Evolutionary conservation across 2,329 filamentous ascomycete species (phyloP).

Genomic region (Colletotrichum godetiae): DNA sequence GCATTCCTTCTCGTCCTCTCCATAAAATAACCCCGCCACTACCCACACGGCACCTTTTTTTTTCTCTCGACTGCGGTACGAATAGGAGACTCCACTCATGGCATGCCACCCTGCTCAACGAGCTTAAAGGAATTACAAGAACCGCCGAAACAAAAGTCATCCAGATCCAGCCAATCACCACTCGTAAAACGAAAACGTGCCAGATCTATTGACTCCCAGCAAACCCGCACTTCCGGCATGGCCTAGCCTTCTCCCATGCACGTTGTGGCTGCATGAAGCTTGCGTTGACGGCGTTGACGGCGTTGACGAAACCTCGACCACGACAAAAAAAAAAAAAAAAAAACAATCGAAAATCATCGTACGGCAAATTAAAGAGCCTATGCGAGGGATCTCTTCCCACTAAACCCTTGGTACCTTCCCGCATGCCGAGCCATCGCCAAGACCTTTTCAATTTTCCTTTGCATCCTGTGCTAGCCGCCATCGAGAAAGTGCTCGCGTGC

Average conservation of each 20-base stretch:
- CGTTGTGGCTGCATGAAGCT: not conserved
- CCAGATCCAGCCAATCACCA: slow-evolving; percentile 29
- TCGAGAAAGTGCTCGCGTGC: slow-evolving; percentile 35
- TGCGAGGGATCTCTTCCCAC: not conserved
- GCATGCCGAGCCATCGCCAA: slow-evolving; percentile 34
- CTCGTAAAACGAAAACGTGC: slow-evolving; percentile 28
- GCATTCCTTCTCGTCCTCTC: not conserved
- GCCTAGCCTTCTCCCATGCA: not conserved
- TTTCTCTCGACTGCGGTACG: no score
- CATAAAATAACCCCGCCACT: slow-evolving; percentile 3
- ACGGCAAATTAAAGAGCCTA: slow-evolving; percentile 4
- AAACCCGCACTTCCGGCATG: slow-evolving; percentile 36
- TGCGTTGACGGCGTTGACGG: not conserved
- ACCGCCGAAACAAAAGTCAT: slow-evolving; percentile 3
- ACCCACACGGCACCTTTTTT: not conserved
- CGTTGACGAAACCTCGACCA: not conserved
- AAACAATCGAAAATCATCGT: not conserved
- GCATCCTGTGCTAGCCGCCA: slow-evolving; percentile 18
- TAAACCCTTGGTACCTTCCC: slow-evolving; percentile 6
- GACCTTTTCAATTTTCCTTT: not conserved
- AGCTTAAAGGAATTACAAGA: slow-evolving; percentile 25
- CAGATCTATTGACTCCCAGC: slow-evolving; percentile 36
- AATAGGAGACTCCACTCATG: no score
- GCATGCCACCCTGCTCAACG: not conserved
- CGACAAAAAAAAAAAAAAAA: not conserved